A percentile compares a stretch with the other conserved stretches of the same genome.
These are phyloP conservation scores for Diaporthe ilicicola DNA, from an alignment of 2,329 filamentous ascomycete genomes.

Conservation along the genomic window DNA sequence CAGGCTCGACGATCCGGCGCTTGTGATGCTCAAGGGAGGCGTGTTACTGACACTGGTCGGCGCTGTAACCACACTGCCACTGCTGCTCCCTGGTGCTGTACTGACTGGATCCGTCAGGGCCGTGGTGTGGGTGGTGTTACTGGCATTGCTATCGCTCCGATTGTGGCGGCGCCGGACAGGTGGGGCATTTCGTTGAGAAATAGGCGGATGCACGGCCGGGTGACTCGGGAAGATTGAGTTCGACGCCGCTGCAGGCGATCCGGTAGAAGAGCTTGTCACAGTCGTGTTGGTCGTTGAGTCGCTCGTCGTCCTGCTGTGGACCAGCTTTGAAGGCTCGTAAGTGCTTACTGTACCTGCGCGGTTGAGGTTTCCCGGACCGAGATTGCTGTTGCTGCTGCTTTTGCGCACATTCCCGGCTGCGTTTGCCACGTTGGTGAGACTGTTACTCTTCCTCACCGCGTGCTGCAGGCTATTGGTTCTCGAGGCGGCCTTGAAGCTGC, in stretches of 20 bases:
- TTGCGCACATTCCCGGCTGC: conserved; percentile 7
- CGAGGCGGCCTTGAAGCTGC: conserved; percentile 15
- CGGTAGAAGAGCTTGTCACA: conserved; percentile 13
- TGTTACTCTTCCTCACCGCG: conserved; percentile 31
- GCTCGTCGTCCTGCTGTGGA: conserved; percentile 26
- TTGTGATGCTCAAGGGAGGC: conserved; percentile 26
- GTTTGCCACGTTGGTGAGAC: conserved; percentile 11
- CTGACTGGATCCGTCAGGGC: conserved; percentile 1
- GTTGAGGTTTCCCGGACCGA: conserved; percentile 2
- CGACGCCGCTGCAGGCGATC: conserved; percentile 15
- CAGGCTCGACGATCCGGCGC: conserved; percentile 11
- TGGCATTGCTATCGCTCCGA: conserved; percentile 29
- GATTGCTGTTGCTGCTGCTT: conserved; percentile 28
- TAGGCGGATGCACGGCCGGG: conserved; percentile 29
- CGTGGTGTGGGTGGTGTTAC: conserved; percentile 24
- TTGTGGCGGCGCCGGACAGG: background rate
- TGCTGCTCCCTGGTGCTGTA: conserved; percentile 3
- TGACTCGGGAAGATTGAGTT: conserved; percentile 28
- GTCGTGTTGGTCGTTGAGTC: conserved; percentile 30
- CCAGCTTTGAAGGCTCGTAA: conserved; percentile 31
- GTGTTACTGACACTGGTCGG: conserved; percentile 24
- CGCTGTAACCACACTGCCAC: conserved; percentile 14
- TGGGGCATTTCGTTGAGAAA: background rate
- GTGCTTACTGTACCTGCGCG: conserved; percentile 26
- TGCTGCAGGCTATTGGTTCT: conserved; percentile 36